Base-by-base conservation (phyloP, 139 green algal genomes). In the Auxenochlorella protothecoides region DNA sequence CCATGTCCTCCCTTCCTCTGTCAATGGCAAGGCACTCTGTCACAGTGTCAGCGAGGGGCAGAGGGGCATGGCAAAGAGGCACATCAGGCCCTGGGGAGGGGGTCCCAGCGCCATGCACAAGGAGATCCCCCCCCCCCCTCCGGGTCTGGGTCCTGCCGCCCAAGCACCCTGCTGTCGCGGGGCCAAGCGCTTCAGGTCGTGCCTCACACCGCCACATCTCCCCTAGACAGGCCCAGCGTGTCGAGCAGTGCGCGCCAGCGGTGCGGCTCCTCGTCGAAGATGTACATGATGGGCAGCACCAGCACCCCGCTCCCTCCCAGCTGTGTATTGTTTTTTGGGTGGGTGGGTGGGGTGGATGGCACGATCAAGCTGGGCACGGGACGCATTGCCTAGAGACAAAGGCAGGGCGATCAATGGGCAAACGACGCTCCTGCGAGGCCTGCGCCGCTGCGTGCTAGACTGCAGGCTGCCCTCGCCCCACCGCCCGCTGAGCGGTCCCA, bases 241-340 rank as follows among this genome's bases (percentile, higher is more conserved):
- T 88, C 69, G 16, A 96, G 81, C 73, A 98, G 79, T 2, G 76
- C 57, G 10, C 72, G 79, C 93, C 93, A 98, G 44, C 93, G 79
- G 10, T 74, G 69, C 9, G 93, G 91, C 84, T 97, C 93, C 79
- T 97, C 94, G 75, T 99, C 92, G 77, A 99, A 99, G 65, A 99
- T 98, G 89, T 98, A 99, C 7, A 90, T 98, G 83, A 99, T 94
- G 6, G 93, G 93, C 74, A 90, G 88, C 54, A 98, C 93, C 55
- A 99, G 85, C 72, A 99, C 93, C 7, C 92, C 94, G 69, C 84
- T 94, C 68, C 94, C 94, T 16, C 93, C 93, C 44, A 93, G 60
- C 86, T 44, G 27, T 44, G 27, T 44, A 44, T 44, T 44, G 27
- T 44, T 44, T 44, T 44, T 44, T 44, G 27, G 27, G 27, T 44